These are phyloP conservation scores for Cladosporium sp. DNA, from an alignment of 2,329 filamentous ascomycete genomes.

Conservation along the genomic window DNA sequence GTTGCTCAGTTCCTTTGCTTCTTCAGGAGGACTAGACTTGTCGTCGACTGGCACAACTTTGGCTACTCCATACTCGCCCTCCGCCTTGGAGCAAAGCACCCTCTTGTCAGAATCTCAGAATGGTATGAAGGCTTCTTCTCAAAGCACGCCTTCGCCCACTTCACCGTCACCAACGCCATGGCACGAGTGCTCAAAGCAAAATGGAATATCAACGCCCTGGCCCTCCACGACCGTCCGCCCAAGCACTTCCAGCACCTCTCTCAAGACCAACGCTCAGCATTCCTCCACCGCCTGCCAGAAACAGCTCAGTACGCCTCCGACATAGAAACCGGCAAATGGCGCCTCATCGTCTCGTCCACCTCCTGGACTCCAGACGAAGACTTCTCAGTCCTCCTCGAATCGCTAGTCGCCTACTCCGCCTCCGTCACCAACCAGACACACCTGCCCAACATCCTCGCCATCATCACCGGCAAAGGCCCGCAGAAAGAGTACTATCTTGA, in stretches of 20 bases:
- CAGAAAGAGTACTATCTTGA: constrained; percentile 74
- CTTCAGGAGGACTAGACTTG: constrained; percentile 74
- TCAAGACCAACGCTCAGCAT: constrained; percentile 51
- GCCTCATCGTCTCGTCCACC: constrained; percentile 84
- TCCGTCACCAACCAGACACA: constrained; percentile 41
- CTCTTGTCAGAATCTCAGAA: constrained; percentile 74
- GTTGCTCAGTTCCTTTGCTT: constrained; percentile 72
- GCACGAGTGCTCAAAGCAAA: constrained; percentile 66
- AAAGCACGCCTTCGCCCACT: constrained; percentile 67
- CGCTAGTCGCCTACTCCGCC: constrained; percentile 68
- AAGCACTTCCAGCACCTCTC: constrained; percentile 73
- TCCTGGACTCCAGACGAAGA: constrained; percentile 98
- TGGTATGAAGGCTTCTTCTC: constrained; percentile 76
- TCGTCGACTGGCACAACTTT: constrained; percentile 99
- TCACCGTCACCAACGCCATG: constrained; percentile 92
- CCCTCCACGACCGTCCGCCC: constrained; percentile 85
- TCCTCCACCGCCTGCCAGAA: constrained; percentile 66
- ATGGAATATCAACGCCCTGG: constrained; percentile 58
- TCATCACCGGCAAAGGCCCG: constrained; percentile 94
- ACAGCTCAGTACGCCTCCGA: constrained; percentile 60
- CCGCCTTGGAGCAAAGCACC: constrained; percentile 63
- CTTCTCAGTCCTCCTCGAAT: constrained; percentile 82
- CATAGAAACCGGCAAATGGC: constrained; percentile 46
- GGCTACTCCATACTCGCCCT: constrained; percentile 87
- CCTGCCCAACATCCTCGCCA: constrained; percentile 71